Conservation (phyloP, 1,284 basidiomycete species). For the Bondarzewia mesenterica region DNA sequence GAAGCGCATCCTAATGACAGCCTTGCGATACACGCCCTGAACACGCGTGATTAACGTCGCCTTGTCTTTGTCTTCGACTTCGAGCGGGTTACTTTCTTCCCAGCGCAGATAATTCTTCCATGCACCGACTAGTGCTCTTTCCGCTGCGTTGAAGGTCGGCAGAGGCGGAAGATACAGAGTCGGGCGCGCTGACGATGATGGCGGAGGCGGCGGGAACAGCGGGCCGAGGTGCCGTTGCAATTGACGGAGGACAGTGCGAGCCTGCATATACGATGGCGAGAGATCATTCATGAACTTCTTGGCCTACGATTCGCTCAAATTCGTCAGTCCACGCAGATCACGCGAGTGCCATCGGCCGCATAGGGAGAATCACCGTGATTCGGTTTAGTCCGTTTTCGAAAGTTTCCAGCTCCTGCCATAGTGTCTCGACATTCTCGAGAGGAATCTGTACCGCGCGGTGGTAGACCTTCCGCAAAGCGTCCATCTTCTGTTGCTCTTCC, state of each 20-base stretch:
- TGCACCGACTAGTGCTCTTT: conserved; percentile 68
- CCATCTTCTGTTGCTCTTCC: conserved; percentile 96
- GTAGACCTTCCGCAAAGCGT: conserved; percentile 85
- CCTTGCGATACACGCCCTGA: conserved; percentile 82
- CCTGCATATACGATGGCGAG: conserved; percentile 89
- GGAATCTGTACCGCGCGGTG: conserved; percentile 93
- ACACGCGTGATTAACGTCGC: conserved; percentile 62
- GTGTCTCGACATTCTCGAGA: conserved; percentile 83
- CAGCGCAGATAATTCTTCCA: conserved; percentile 95
- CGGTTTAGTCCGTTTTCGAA: conserved; percentile 92
- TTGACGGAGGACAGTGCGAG: conserved; percentile 82
- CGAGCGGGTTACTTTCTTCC: conserved; percentile 93
- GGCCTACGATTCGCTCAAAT: conserved; percentile 37
- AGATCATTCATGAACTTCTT: conserved; percentile 90
- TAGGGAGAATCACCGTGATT: conserved; percentile 51
- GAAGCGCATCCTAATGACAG: conserved; percentile 85
- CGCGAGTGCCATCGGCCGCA: neutral
- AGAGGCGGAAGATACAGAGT: conserved; percentile 60
- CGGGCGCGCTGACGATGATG: conserved; percentile 29
- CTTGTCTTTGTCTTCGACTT: conserved; percentile 83
- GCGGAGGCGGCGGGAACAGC: conserved; percentile 48
- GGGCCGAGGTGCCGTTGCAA: conserved; percentile 66
- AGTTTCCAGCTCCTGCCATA: conserved; percentile 94
- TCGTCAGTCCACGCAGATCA: conserved; percentile 3
- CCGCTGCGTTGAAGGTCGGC: conserved; percentile 68